A percentile compares a stretch with the other conserved stretches of the same genome.
Conservation (phyloP, 73 alveolate species). For the Paraurostyla sp. region DNA sequence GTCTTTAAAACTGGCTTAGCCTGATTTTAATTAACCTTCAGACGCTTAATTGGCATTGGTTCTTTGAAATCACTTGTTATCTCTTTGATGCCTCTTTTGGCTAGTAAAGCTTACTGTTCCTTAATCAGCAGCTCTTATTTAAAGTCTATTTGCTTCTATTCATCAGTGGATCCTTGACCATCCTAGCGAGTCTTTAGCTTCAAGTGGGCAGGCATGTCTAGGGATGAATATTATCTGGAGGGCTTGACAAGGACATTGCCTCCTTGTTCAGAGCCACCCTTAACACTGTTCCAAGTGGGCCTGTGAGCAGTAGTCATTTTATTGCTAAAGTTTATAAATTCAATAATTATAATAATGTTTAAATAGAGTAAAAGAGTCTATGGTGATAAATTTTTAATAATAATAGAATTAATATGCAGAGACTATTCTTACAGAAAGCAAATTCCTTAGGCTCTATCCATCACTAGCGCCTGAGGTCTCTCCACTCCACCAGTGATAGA, state of each 20-base stretch:
- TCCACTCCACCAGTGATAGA: background rate
- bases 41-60: constrained; percentile 59
- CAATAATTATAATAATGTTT: background rate
- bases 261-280: constrained; percentile 91
- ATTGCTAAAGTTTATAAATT: background rate
- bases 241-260: constrained; percentile 92
- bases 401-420: background rate
- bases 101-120: constrained; percentile 62
- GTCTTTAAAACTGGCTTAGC: constrained; percentile 59
- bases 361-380: background rate
- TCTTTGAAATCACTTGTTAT: constrained; percentile 71
- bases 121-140: constrained; percentile 83
- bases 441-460: too few species aligned
- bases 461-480: too few species aligned
- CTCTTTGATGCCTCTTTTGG: constrained; percentile 46
- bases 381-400: constrained; percentile 41
- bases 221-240: constrained; percentile 87
- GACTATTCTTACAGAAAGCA: constrained; percentile 49
- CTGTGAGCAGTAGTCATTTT: constrained; percentile 99
- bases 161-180: constrained; percentile 88
- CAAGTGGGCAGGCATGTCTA: constrained; percentile 95
- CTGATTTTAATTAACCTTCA: constrained; percentile 38
- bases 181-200: constrained; percentile 85
- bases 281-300: constrained; percentile 96
- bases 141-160: constrained; percentile 79